Percentiles rank a stretch among this genome's conserved stretches.
phyloP scores from a whole-genome alignment of 2,329 filamentous ascomycete species.

The Hypoxylon sp. region DNA sequence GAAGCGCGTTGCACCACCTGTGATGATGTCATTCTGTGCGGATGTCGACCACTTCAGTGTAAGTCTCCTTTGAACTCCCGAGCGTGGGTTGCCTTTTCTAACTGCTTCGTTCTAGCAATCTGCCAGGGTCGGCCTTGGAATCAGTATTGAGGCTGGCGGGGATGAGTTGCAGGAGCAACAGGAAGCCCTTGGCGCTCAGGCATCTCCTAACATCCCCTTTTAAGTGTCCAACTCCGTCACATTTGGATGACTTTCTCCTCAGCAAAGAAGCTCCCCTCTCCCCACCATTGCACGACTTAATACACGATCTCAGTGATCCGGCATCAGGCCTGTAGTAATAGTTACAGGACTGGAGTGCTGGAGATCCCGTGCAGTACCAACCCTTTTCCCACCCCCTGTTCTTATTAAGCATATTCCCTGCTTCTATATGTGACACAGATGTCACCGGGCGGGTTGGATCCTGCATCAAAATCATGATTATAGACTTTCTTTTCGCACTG shows the following conservation, averaged over 20 bases:
- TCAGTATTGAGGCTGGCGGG: constrained; percentile 88
- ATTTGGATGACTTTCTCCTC: constrained; percentile 42
- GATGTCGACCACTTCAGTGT: constrained; percentile 98
- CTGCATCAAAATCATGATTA: constrained; percentile 40
- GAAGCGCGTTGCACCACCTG: constrained; percentile 93
- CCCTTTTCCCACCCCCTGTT: constrained; percentile 28
- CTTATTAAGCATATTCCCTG: constrained; percentile 33
- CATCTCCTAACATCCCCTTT: constrained; percentile 75
- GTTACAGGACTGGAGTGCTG: constrained; percentile 23
- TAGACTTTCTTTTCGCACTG: constrained; percentile 44
- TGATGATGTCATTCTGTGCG: constrained; percentile 94
- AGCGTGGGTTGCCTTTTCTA: constrained; percentile 8
- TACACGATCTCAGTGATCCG: constrained; percentile 28
- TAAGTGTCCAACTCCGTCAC: constrained; percentile 59
- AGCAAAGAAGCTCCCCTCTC: constrained; percentile 48
- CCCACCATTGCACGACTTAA: constrained; percentile 37
- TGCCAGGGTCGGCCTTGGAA: constrained; percentile 93
- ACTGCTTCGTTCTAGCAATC: constrained; percentile 75
- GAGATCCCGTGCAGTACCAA: constrained; percentile 30
- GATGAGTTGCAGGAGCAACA: constrained; percentile 92
- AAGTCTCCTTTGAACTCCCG: constrained; percentile 58
- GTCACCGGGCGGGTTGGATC: constrained; percentile 24
- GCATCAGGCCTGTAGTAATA: constrained; percentile 20
- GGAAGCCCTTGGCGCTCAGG: constrained; percentile 70
- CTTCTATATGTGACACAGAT: constrained; percentile 27